A percentile compares a stretch with the other conserved stretches of the same genome.
phyloP scores from a whole-genome alignment of 2,329 filamentous ascomycete species.

The Hypomyces perniciosus region DNA sequence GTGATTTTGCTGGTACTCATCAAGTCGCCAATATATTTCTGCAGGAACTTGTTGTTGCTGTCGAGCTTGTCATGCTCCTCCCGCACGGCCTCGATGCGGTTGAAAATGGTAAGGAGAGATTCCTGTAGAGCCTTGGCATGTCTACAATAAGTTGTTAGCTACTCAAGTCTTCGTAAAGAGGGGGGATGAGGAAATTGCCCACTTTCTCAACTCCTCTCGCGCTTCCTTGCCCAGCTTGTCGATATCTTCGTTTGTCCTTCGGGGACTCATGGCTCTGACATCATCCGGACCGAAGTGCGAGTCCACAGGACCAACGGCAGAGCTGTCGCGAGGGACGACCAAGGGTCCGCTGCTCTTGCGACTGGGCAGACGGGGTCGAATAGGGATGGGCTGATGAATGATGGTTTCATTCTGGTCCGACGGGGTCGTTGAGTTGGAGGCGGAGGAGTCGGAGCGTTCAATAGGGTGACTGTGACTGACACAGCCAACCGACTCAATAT shows the following conservation, averaged over 20 bases:
- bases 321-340: constrained; percentile 71
- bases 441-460: constrained; percentile 33
- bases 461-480: constrained; percentile 27
- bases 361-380: constrained; percentile 62
- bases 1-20: constrained; percentile 81
- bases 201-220: constrained; percentile 58
- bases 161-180: neutral
- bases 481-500: constrained; percentile 19
- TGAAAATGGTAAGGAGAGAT: constrained; percentile 81
- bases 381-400: constrained; percentile 47
- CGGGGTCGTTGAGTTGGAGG: constrained; percentile 21
- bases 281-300: constrained; percentile 79
- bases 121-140: constrained; percentile 86
- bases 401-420: constrained; percentile 32
- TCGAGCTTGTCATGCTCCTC: constrained; percentile 95
- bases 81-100: constrained; percentile 90
- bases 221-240: constrained; percentile 82
- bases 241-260: constrained; percentile 84
- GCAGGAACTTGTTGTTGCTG: constrained; percentile 92
- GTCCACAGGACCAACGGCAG: constrained; percentile 65
- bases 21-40: constrained; percentile 95
- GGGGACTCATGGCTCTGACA: constrained; percentile 88
- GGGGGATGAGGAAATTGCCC: constrained; percentile 17
- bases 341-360: constrained; percentile 78
- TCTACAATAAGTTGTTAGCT: constrained; percentile 39